Percentiles rank a stretch among this genome's conserved stretches.
phyloP scores from a whole-genome alignment of 805 yeast genomes.

The Vanderwaltozyma polyspora region DNA sequence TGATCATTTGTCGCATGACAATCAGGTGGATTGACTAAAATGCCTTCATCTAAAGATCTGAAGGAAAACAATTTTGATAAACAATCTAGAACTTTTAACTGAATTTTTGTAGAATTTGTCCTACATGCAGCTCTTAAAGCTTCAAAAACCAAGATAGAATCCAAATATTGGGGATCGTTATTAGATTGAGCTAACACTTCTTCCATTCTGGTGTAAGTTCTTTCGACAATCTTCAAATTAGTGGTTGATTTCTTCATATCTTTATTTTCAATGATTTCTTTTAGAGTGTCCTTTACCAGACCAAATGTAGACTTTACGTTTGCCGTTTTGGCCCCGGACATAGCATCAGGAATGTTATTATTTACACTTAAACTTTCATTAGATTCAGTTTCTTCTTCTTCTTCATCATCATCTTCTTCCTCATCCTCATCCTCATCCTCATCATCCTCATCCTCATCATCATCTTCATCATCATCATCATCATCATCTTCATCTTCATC shows the following conservation, averaged over 20 bases:
- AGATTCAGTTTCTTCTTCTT: background rate
- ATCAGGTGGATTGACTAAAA: slow-evolving; percentile 37
- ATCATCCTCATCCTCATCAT: background rate
- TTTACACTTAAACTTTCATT: background rate
- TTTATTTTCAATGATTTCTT: slow-evolving; percentile 43
- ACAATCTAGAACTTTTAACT: slow-evolving; percentile 69
- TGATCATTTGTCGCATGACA: slow-evolving; percentile 27
- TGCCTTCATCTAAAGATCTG: slow-evolving; percentile 52
- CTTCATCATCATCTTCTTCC: background rate
- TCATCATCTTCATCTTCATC: slow-evolving; percentile 1
- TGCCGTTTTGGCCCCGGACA: slow-evolving; percentile 2
- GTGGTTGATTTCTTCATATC: slow-evolving; percentile 43
- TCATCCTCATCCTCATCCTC: slow-evolving; percentile 1
- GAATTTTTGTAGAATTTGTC: slow-evolving; percentile 49
- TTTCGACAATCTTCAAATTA: slow-evolving; percentile 24
- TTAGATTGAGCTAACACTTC: slow-evolving; percentile 18
- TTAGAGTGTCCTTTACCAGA: slow-evolving; percentile 49
- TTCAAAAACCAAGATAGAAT: slow-evolving; percentile 54
- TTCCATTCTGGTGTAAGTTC: slow-evolving; percentile 22
- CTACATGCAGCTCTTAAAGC: slow-evolving; percentile 71
- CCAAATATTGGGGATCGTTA: slow-evolving; percentile 25
- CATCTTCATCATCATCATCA: background rate
- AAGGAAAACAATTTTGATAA: slow-evolving; percentile 84
- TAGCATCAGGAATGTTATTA: background rate
- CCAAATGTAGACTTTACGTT: slow-evolving; percentile 25